phyloP scores from a whole-genome alignment of 177 flowering plant species.

The Vitis hybrid region DNA sequence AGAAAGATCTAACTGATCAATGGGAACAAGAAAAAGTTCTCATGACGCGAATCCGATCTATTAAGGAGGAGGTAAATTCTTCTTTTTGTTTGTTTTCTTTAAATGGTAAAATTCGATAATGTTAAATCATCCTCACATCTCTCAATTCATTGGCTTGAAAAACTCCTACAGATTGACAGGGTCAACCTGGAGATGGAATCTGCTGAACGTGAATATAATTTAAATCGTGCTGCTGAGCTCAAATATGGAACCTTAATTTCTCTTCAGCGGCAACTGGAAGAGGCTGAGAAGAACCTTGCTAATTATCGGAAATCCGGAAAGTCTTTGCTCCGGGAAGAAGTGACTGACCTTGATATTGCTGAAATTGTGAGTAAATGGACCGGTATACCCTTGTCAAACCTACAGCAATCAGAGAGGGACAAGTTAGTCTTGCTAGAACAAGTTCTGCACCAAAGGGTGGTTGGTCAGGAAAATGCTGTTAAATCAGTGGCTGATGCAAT shows the following conservation, averaged over 20 bases:
- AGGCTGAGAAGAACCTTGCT: slow-evolving; percentile 72
- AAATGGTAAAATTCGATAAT: neutral
- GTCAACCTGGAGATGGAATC: slow-evolving; percentile 89
- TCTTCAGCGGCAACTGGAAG: slow-evolving; percentile 72
- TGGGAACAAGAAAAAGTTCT: slow-evolving; percentile 73
- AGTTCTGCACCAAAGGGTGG: slow-evolving; percentile 74
- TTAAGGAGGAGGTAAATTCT: slow-evolving; percentile 72
- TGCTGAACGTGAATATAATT: slow-evolving; percentile 82
- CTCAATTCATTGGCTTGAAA: slow-evolving; percentile 1
- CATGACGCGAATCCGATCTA: slow-evolving; percentile 65
- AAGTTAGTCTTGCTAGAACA: slow-evolving; percentile 66
- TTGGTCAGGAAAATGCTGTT: slow-evolving; percentile 90
- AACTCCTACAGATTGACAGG: slow-evolving; percentile 61
- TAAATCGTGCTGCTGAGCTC: slow-evolving; percentile 85
- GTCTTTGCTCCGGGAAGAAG: slow-evolving; percentile 81
- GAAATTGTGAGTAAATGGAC: slow-evolving; percentile 94
- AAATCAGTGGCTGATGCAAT: slow-evolving; percentile 92
- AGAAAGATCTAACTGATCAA: slow-evolving; percentile 60
- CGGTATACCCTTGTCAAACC: slow-evolving; percentile 79
- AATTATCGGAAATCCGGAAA: slow-evolving; percentile 66
- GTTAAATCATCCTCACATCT: neutral
- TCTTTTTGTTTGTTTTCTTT: neutral
- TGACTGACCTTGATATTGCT: slow-evolving; percentile 79
- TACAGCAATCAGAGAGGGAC: slow-evolving; percentile 84
- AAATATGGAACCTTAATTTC: slow-evolving; percentile 78